phyloP scores from a whole-genome alignment of 371 early-diverging fungal species.

The Actinomucor elegans region DNA sequence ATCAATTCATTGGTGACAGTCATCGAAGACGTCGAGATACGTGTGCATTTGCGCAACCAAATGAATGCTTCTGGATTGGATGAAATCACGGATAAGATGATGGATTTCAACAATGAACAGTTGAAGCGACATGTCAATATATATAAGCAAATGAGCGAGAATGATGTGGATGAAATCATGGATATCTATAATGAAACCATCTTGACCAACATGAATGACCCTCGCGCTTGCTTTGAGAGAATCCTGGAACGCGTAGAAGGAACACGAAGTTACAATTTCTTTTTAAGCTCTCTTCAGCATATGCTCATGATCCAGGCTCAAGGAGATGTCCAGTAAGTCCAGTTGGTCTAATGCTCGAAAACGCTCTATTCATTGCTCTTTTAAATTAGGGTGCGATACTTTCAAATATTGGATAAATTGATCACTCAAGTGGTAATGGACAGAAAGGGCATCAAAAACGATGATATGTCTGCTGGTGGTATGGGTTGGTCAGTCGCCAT shows the following conservation, averaged over 20 bases:
- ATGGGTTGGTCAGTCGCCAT: constrained; percentile 69
- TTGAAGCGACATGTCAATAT: constrained; percentile 75
- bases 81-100: constrained; percentile 74
- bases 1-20: constrained; percentile 81
- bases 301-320: constrained; percentile 74
- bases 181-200: constrained; percentile 78
- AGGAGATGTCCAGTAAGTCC: constrained; percentile 50
- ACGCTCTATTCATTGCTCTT: too few relatives aligned
- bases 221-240: constrained; percentile 75
- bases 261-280: constrained; percentile 75
- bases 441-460: constrained; percentile 63
- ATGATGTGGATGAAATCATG: constrained; percentile 75
- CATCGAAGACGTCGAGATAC: constrained; percentile 74
- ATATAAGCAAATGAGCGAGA: constrained; percentile 74
- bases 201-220: constrained; percentile 79
- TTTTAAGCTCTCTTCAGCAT: constrained; percentile 78
- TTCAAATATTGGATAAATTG: constrained; percentile 77
- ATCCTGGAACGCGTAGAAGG: constrained; percentile 73
- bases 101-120: constrained; percentile 67
- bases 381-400: constrained; percentile 78
- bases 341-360: too few relatives aligned
- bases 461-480: constrained; percentile 45
- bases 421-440: constrained; percentile 84
- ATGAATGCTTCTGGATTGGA: constrained; percentile 73
- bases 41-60: constrained; percentile 78